phyloP scores from a whole-genome alignment of 179 eudicot genomes.

The Beta lomatogona region DNA sequence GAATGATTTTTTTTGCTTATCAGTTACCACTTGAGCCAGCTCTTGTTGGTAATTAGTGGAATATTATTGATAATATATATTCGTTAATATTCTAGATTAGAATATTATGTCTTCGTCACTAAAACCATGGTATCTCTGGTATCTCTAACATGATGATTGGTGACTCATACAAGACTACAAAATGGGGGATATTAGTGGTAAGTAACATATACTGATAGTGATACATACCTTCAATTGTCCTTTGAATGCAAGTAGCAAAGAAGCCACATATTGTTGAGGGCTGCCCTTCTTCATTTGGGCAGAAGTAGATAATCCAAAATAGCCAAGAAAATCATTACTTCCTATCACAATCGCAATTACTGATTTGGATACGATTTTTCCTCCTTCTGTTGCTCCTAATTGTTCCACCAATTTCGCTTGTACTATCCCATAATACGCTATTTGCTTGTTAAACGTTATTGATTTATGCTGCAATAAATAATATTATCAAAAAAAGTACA shows the following conservation, averaged over 20 bases:
- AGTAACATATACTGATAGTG: background rate
- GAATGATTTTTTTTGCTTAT: too few relatives aligned
- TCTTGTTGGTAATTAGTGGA: too few relatives aligned
- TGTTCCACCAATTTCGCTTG: constrained; percentile 38
- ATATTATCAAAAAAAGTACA: too few relatives aligned
- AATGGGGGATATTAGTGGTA: too few relatives aligned
- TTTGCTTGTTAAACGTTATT: constrained; percentile 54
- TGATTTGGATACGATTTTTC: constrained; percentile 51
- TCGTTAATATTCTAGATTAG: too few relatives aligned
- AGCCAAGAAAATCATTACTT: constrained; percentile 67
- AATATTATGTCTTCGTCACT: too few relatives aligned
- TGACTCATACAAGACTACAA: too few relatives aligned
- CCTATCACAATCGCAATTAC: constrained; percentile 62
- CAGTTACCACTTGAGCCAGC: too few relatives aligned
- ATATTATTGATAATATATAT: too few relatives aligned
- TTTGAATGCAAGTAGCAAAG: constrained; percentile 49
- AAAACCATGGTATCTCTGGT: too few relatives aligned
- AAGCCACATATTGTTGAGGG: constrained; percentile 53
- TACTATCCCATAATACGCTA: constrained; percentile 47
- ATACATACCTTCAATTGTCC: constrained; percentile 47
- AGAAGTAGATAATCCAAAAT: constrained; percentile 37
- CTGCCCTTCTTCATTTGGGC: constrained; percentile 24
- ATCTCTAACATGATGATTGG: too few relatives aligned
- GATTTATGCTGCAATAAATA: constrained; percentile 41
- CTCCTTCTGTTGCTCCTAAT: constrained; percentile 43